Evolutionary conservation across 805 yeast species (phyloP), one percentile per base, ranked within the genome.

Genomic region (Yarrowia deformans): DNA sequence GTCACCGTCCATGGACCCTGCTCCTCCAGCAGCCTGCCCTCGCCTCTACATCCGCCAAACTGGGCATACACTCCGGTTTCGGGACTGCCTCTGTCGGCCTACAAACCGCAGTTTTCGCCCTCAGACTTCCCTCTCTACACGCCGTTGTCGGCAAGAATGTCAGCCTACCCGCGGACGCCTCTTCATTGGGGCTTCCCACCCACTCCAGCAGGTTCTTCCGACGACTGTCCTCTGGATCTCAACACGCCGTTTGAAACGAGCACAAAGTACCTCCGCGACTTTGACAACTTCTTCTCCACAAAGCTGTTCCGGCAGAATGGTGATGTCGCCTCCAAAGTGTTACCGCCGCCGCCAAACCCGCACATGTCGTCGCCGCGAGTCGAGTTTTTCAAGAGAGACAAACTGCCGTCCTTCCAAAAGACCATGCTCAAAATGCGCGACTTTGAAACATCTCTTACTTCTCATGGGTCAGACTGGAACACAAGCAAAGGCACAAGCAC

Each of bases 151-250:
- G 64, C 49, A 1, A 29, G 49, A 14, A 42, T 42, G 49, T 18
- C 64, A 8, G 10, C 39, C 14, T 56, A 56, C 14, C 64, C 64
- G 1, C 9, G 29, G 3, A 56, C 64, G 8, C 64, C 64, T 4
- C 29, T 56, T 3, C 16, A n/a, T 8, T 8, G n/a, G 8, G 58
- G 42, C n/a, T 50, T 23, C 4, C 29, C 29, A 23, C 29, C 2
- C 29, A 23, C 29, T 23, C 29, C 29, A 23, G 29, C 29, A 2
- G 29, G 29, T 23, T 23, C 29, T 23, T 23, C 29, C 29, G 29
- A 23, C 29, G 63, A 56, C 29, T 56, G 64, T 56, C 64, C 64
- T 12, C 29, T 56, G 64, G 64, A 56, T 39, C 23, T 56, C n/a
- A 56, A 56, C n/a, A n/a, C 64, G 3, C 64, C 64, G 23, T 56